Base-by-base conservation (phyloP, 805 yeast genomes). In the Cyberlindnera xylosilytica region DNA sequence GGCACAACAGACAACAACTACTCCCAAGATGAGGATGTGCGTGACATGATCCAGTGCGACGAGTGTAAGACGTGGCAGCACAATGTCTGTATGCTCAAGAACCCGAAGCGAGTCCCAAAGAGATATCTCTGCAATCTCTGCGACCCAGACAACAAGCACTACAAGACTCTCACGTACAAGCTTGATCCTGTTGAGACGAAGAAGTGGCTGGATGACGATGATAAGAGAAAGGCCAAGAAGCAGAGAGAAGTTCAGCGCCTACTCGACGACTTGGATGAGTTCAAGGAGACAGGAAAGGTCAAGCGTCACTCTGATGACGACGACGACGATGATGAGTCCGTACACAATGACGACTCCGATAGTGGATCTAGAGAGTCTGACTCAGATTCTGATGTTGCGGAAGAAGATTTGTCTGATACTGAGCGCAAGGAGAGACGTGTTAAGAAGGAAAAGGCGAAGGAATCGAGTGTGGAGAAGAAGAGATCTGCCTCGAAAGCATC, bases 41-140 rank as follows among this genome's bases (percentile, higher is more conserved):
- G 41, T 6, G 68, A 66, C 11, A 80, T 81, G 84, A 73, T 82
- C 20, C 79, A 78, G 53, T 83, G 90, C 61, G 87, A 79, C 20
- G 51, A 62, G 7, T 83, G 90, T 56, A 61, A 70, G 34, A 75
- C 87, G 2, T 83, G 89, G 89, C 89, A 83, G 56, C 90, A 83
- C 55, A 73, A 76, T 24, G 63, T 57, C 41, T 83, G 90, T 60
- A 69, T 81, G 75, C 72, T 81, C 20, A 69, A 63, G 10, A 53
- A 53, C n/a, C 56, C 53, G 18, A 62, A 58, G 24, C 56, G 54
- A 23, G 58, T 73, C 1, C 83, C 85, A 3, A 63, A 72, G 10
- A 49, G 54, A 11, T 81, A 83, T 56, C 49, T 51, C 17, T 83
- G 90, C 62, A 71, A 74, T 52, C 61, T 70, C 19, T 83, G 89